Conservation (phyloP, 2,329 filamentous ascomycete species). For the Sporothrix phasma region DNA sequence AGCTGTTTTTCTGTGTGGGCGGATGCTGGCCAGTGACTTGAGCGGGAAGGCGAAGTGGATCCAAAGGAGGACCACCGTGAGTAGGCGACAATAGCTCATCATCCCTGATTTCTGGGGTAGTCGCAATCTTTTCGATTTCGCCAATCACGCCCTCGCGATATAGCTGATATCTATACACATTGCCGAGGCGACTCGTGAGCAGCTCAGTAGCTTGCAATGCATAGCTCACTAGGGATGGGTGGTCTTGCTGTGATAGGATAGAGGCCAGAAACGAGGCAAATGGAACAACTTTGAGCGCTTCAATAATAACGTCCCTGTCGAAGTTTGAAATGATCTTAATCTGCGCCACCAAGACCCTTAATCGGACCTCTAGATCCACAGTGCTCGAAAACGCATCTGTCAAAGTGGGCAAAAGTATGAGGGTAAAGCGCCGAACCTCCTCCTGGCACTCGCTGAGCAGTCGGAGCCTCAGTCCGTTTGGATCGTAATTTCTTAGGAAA, state of each 20-base stretch:
- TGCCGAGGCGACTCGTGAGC: constrained; percentile 70
- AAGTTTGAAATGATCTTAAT: constrained; percentile 96
- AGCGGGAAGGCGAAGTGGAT: background rate
- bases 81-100: background rate
- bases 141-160: constrained; percentile 93
- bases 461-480: constrained; percentile 73
- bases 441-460: constrained; percentile 72
- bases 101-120: constrained; percentile 21
- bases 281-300: constrained; percentile 76
- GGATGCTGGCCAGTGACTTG: background rate
- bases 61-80: background rate
- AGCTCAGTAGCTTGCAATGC: constrained; percentile 85
- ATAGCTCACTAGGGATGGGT: constrained; percentile 73
- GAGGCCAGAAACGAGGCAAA: constrained; percentile 94
- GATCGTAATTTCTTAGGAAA: constrained; percentile 38
- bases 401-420: constrained; percentile 86
- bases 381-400: constrained; percentile 97
- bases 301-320: constrained; percentile 73
- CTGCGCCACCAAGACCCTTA: constrained; percentile 92
- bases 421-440: constrained; percentile 81
- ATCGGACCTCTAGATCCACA: constrained; percentile 85
- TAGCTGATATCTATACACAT: constrained; percentile 90
- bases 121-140: constrained; percentile 75
- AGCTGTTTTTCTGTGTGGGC: background rate
- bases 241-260: constrained; percentile 91